Percentiles rank a stretch among this genome's conserved stretches.
These are phyloP conservation scores for Fagus crenata DNA, from an alignment of 306 rosid genomes.

Conservation along the genomic window DNA sequence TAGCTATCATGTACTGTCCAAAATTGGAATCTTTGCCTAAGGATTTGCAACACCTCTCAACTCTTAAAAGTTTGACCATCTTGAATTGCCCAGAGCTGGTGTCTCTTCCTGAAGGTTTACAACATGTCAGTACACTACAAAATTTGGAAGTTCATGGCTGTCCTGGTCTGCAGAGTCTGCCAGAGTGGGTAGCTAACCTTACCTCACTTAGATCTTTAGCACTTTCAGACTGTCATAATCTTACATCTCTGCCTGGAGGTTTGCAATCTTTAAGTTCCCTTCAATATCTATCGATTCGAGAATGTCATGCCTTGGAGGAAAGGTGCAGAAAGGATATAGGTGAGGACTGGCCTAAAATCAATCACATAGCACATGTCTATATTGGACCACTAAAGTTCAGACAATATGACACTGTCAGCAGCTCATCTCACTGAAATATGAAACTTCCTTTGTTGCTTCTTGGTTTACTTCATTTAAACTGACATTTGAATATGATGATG, in stretches of 20 bases:
- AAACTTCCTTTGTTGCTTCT: neutral
- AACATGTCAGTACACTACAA: slow-evolving; percentile 18
- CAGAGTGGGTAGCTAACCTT: slow-evolving; percentile 26
- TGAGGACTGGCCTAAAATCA: slow-evolving; percentile 21
- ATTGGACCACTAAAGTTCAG: slow-evolving; percentile 22
- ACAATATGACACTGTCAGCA: slow-evolving; percentile 4
- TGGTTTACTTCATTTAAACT: no score
- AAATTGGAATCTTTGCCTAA: slow-evolving; percentile 16
- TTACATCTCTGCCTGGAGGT: slow-evolving; percentile 23
- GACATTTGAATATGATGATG: no score
- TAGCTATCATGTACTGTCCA: slow-evolving; percentile 31
- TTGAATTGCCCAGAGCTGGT: slow-evolving; percentile 17
- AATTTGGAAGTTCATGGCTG: slow-evolving; percentile 32
- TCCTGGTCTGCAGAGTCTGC: slow-evolving; percentile 3
- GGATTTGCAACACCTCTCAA: slow-evolving; percentile 1
- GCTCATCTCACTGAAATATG: slow-evolving; percentile 10
- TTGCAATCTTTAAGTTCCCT: slow-evolving; percentile 15
- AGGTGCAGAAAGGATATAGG: slow-evolving; percentile 17
- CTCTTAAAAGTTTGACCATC: slow-evolving; percentile 32
- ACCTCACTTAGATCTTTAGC: slow-evolving; percentile 25
- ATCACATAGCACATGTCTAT: slow-evolving; percentile 22
- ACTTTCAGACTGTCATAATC: slow-evolving; percentile 25
- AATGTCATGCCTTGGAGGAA: slow-evolving; percentile 27
- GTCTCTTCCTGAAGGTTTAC: slow-evolving; percentile 24
- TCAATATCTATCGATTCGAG: slow-evolving; percentile 32